Evolutionary conservation across 352 stramenopile species (phyloP).

Genomic region (Lagenidium giganteum): DNA sequence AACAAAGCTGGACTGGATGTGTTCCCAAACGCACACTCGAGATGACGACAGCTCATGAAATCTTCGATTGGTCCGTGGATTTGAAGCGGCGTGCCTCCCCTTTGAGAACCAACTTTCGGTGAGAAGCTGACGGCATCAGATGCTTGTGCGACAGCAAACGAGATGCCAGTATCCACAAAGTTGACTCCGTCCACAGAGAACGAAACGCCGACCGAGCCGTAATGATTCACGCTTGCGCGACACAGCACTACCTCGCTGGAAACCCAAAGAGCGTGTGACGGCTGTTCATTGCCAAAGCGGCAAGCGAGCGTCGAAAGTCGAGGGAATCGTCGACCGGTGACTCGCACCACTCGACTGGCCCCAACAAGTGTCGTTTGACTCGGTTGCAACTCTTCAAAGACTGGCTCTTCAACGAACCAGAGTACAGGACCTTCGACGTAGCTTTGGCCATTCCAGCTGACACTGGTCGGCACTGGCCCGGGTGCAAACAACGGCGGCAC

Average conservation of each 20-base stretch:
- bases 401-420: conserved; percentile 4
- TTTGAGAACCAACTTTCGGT: background rate
- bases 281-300: conserved; percentile 25
- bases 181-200: conserved; percentile 61
- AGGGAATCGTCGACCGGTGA: conserved; percentile 32
- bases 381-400: conserved; percentile 1
- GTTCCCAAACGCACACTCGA: conserved; percentile 12
- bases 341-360: conserved; percentile 7
- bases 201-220: background rate
- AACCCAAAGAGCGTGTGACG: conserved; percentile 11
- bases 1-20: background rate
- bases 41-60: background rate
- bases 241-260: conserved; percentile 8
- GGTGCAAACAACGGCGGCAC: background rate
- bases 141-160: conserved; percentile 24
- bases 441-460: conserved; percentile 15
- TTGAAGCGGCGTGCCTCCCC: background rate
- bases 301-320: conserved; percentile 33
- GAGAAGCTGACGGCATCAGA: background rate
- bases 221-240: conserved; percentile 16
- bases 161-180: conserved; percentile 19
- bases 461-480: background rate
- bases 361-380: background rate
- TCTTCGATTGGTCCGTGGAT: background rate
- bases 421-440: conserved; percentile 4